These are phyloP conservation scores for Quercus mongolica DNA, from an alignment of 306 rosid species.

Conservation along the genomic window DNA sequence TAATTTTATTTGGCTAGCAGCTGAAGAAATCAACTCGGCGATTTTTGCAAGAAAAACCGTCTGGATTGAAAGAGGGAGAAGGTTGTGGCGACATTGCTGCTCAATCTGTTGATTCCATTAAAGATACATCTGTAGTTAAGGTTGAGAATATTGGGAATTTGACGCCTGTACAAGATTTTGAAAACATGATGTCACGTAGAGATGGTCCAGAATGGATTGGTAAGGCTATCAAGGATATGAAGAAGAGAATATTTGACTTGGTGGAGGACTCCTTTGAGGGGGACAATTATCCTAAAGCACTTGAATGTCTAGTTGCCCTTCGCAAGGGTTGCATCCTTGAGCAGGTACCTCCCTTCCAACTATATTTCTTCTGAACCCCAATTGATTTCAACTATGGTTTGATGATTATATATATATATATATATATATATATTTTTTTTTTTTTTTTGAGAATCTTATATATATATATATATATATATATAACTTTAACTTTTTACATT, in stretches of 20 bases:
- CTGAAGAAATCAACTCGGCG: constrained; percentile 54
- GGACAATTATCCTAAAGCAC: constrained; percentile 59
- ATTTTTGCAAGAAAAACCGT: constrained; percentile 35
- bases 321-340: constrained; percentile 84
- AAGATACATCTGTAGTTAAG: constrained; percentile 32
- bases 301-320: constrained; percentile 60
- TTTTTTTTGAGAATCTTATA: too few relatives aligned
- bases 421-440: too few relatives aligned
- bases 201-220: constrained; percentile 72
- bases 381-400: neutral
- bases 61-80: constrained; percentile 32
- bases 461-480: too few relatives aligned
- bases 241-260: constrained; percentile 54
- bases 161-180: constrained; percentile 78
- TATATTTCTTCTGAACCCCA: neutral
- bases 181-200: constrained; percentile 69
- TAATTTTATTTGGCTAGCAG: constrained; percentile 31
- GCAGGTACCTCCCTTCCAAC: constrained; percentile 51
- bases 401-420: neutral
- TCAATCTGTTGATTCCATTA: constrained; percentile 30
- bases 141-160: constrained; percentile 60
- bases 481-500: too few relatives aligned
- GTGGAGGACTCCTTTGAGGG: constrained; percentile 67
- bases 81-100: constrained; percentile 34
- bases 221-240: constrained; percentile 70